Evolutionary conservation across 495 filamentous ascomycete species (phyloP).

Genomic region (Tuber brumale): DNA sequence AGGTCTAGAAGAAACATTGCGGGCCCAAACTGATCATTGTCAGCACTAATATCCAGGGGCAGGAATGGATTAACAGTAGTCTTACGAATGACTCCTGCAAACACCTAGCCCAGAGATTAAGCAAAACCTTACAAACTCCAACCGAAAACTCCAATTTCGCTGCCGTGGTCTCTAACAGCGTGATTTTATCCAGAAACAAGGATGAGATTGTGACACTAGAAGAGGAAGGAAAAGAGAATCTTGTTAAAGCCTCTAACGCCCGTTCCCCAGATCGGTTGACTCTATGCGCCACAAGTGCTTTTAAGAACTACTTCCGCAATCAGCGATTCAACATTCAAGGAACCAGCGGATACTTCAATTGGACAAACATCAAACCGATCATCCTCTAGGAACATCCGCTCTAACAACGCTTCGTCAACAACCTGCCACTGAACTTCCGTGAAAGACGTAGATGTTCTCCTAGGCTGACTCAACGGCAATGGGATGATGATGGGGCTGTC

Average conservation of each 20-base stretch:
- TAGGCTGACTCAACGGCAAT: constrained; percentile 50
- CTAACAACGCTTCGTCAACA: constrained; percentile 40
- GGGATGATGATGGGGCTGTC: constrained; percentile 51
- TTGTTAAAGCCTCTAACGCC: constrained; percentile 52
- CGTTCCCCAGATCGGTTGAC: constrained; percentile 47
- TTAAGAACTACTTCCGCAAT: constrained; percentile 47
- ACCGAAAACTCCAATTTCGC: constrained; percentile 48
- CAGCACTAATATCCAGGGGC: constrained; percentile 13
- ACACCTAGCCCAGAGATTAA: constrained; percentile 57
- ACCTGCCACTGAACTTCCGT: constrained; percentile 17
- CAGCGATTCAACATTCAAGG: not conserved
- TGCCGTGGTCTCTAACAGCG: constrained; percentile 38
- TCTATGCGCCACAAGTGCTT: constrained; percentile 55
- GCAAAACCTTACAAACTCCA: constrained; percentile 51
- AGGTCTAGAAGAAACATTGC: constrained; percentile 56
- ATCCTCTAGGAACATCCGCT: constrained; percentile 42
- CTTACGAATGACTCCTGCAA: constrained; percentile 54
- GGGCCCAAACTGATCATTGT: constrained; percentile 48
- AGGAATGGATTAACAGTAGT: constrained; percentile 6
- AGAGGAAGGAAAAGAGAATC: constrained; percentile 51
- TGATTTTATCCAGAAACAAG: constrained; percentile 52
- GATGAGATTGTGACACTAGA: constrained; percentile 52
- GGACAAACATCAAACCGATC: constrained; percentile 40
- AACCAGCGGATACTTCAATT: not conserved
- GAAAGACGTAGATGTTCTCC: constrained; percentile 21